Percentiles rank a stretch among this genome's conserved stretches.
phyloP scores from a whole-genome alignment of 305 asterid genomes.

The Withania somnifera region DNA sequence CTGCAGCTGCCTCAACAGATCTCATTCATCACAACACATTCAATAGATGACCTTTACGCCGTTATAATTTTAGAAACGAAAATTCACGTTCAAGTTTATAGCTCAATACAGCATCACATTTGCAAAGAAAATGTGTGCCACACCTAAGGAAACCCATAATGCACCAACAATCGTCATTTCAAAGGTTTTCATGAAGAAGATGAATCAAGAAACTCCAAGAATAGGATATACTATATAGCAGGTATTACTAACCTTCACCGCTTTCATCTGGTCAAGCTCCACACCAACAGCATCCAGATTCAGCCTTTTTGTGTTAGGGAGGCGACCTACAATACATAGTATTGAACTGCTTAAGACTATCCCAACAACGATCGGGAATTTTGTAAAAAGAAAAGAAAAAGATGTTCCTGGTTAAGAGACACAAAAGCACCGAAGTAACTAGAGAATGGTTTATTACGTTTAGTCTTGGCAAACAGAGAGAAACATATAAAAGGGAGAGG shows the following conservation, averaged over 20 bases:
- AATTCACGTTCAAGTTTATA: background rate
- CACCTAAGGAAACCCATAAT: background rate
- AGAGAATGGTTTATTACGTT: background rate
- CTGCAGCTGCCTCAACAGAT: background rate
- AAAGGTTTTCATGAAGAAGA: background rate
- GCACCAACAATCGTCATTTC: background rate
- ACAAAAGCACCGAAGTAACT: background rate
- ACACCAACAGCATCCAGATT: conserved; percentile 84
- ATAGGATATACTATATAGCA: conserved; percentile 6
- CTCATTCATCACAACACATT: background rate
- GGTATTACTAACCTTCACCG: conserved; percentile 49
- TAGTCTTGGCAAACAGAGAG: background rate
- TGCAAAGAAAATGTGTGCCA: background rate
- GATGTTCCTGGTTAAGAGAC: background rate
- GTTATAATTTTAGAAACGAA: background rate
- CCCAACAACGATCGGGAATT: background rate
- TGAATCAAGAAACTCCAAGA: background rate
- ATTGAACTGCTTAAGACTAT: background rate
- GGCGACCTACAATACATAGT: conserved; percentile 51
- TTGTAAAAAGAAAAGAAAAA: background rate
- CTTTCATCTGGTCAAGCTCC: conserved; percentile 63
- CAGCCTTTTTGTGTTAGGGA: conserved; percentile 80
- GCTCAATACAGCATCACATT: background rate
- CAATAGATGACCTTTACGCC: background rate
- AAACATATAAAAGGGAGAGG: background rate